Base-by-base conservation (phyloP, 2,329 filamentous ascomycete species). In the Trichoderma citrinoviride region DNA sequence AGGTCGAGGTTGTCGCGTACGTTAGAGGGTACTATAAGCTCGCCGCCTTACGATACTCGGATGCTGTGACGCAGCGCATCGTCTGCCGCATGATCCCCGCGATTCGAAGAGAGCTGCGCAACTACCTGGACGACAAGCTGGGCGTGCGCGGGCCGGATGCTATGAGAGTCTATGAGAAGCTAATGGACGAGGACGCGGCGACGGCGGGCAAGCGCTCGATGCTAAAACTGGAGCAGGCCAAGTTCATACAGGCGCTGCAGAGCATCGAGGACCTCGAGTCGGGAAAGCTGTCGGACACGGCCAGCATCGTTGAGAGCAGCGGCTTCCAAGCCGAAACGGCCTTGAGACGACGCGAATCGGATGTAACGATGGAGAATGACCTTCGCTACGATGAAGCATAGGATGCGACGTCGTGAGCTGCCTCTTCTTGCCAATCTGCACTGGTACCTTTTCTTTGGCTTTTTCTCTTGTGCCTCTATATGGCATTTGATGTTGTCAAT, bases 1-100 rank as follows among this genome's bases (percentile, higher is more conserved):
- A 92, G 71, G 74, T 93, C 0, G 79, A 82, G 8, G 84, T 90
- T 0, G 83, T 90, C 14, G 61, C 87, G 0, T 86, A 86, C 4
- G 82, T 91, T 50, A 80, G 88, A 0, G 88, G 84, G 0, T 93
- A 92, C 73, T 93, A 93, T 71, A 81, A 85, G 53, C 83, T 89
- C 5, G 89, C 90, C 0, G 83, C 86, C 0, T 77, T 81, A 40
- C 83, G 89, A 1, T 90, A 92, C 69, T 80, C 86, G 0, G 89
- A 93, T 63, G 74, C 77, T 2, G 77, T 81, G 7, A 76, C 79
- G 1, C 77, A 84, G 25, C 77, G 81, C 54, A 74, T 85, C 61
- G 78, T 81, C 12, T 81, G 80, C 10, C 79, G 81, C 4, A 77
- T 84, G 72, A 77, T 85, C 6, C 82, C 82, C 0, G 72, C 76